Base-by-base conservation (phyloP, 441 rosid species). In the Flueggea neowawraea region DNA sequence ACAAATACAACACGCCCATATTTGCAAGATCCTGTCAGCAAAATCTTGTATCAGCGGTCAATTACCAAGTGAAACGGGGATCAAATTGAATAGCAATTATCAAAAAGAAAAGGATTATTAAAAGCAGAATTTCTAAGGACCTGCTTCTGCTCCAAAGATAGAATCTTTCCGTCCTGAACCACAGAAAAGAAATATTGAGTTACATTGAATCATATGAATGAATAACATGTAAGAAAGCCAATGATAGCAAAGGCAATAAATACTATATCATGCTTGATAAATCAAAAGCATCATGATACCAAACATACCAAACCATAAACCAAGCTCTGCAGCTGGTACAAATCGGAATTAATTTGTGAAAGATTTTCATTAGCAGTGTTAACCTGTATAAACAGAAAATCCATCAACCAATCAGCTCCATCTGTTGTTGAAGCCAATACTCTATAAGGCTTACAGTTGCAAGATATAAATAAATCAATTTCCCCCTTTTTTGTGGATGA, bases 101-200 rank as follows among this genome's bases (percentile, higher is more conserved):
- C 3, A 10, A 22, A 52, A 10, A 52, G 31, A 52, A 52, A 22
- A 33, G 41, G 31, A 17, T 44, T 16, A 12, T 43, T 13, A 36
- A 32, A 4, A 31, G 33, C 12, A 41, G 32, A 14, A 47, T 48
- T 64, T 76, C 59, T n/a, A n/a, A n/a, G n/a, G n/a, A 95, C 99
- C 98, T 91, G 99, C 76, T 95, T 91, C 78, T 79, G 74, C 69
- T 85, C 96, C 84, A 95, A 72, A 22, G 90, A 71, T 65, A 76
- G 89, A 64, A 95, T 72, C 77, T 84, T 90, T 36, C 87, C 87
- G 83, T 82, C 99, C 99, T 95, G 93, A 65, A 76, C 71, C 31
- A 48, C 13, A 13, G 50, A 45, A 45, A 45, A 45, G 14, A 45
- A 45, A 45, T 45, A 45, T 5, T 33, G 39, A 33, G 6, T 6